These are phyloP conservation scores for Liriodendron chinense DNA, from an alignment of 164 flowering plant species.

Conservation along the genomic window DNA sequence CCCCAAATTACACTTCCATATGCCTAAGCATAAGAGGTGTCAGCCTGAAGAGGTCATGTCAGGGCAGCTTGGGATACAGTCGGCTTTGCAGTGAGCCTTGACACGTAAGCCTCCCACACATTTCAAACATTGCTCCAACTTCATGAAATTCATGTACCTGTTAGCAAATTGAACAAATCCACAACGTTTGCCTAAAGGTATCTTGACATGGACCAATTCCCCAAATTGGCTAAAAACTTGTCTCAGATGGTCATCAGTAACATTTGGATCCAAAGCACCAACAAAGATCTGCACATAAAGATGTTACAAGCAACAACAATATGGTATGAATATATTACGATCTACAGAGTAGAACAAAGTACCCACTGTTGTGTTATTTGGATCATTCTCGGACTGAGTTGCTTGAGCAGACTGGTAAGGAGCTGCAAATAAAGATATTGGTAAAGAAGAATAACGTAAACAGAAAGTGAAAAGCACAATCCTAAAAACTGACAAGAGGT, in stretches of 20 bases:
- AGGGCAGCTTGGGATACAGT: no score
- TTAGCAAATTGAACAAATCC: conserved; percentile 88
- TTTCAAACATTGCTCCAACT: not conserved
- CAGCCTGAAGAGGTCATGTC: no score
- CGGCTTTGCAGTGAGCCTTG: no score
- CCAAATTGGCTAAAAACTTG: conserved; percentile 69
- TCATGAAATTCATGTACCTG: conserved; percentile 34
- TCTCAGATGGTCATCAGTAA: conserved; percentile 67
- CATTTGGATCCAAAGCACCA: conserved; percentile 72
- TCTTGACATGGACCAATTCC: conserved; percentile 71
- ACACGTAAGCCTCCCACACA: not conserved
- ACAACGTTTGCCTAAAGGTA: conserved; percentile 82
- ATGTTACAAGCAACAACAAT: conserved; percentile 2
- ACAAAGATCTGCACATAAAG: conserved; percentile 68
- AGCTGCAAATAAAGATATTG: conserved; percentile 46
- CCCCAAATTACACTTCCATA: no score
- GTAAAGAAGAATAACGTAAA: conserved; percentile 1
- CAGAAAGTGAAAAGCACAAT: not conserved
- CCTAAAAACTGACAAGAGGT: not conserved
- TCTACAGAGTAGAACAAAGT: conserved; percentile 16
- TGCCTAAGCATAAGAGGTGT: no score
- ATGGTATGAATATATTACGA: not conserved
- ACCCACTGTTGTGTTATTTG: conserved; percentile 85
- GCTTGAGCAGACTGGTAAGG: conserved; percentile 59
- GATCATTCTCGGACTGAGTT: conserved; percentile 66